phyloP scores from a whole-genome alignment of 2,329 filamentous ascomycete genomes.

The Tothia fuscella region DNA sequence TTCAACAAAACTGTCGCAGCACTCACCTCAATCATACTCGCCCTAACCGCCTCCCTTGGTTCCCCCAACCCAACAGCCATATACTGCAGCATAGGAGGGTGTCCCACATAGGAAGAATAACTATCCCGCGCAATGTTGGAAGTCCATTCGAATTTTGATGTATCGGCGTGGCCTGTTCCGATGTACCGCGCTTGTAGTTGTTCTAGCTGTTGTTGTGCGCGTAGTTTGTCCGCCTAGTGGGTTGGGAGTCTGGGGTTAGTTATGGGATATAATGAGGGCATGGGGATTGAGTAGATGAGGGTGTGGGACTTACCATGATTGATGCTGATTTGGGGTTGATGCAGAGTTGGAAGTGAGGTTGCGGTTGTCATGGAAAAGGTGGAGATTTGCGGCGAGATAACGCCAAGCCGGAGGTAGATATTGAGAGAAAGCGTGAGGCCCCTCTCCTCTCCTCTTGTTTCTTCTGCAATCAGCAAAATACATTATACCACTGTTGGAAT shows the following conservation, averaged over 20 bases:
- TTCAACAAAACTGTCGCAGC: slow-evolving; percentile 29
- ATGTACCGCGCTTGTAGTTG: slow-evolving; percentile 91
- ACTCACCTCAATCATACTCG: slow-evolving; percentile 74
- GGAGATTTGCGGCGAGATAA: not conserved
- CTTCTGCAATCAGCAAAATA: not conserved
- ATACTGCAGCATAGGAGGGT: slow-evolving; percentile 77
- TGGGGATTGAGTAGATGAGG: not conserved
- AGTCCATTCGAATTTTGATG: slow-evolving; percentile 93
- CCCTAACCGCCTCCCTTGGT: slow-evolving; percentile 65
- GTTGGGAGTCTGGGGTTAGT: not conserved
- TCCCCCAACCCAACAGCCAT: slow-evolving; percentile 85
- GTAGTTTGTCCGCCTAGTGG: slow-evolving; percentile 78
- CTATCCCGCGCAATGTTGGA: slow-evolving; percentile 93
- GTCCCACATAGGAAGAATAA: slow-evolving; percentile 77
- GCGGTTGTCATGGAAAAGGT: not conserved
- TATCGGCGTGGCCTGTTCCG: slow-evolving; percentile 92
- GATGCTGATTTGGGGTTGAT: not conserved
- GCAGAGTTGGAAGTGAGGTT: not conserved
- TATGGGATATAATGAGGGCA: not conserved
- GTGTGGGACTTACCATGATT: not conserved
- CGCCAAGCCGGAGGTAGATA: not conserved
- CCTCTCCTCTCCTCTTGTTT: not conserved
- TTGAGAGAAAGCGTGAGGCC: not conserved
- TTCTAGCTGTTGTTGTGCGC: slow-evolving; percentile 94
- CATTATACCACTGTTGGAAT: too few relatives aligned